Base-by-base conservation (phyloP, 768 basidiomycete genomes). In the Boletus pseudo-olivaceus region DNA sequence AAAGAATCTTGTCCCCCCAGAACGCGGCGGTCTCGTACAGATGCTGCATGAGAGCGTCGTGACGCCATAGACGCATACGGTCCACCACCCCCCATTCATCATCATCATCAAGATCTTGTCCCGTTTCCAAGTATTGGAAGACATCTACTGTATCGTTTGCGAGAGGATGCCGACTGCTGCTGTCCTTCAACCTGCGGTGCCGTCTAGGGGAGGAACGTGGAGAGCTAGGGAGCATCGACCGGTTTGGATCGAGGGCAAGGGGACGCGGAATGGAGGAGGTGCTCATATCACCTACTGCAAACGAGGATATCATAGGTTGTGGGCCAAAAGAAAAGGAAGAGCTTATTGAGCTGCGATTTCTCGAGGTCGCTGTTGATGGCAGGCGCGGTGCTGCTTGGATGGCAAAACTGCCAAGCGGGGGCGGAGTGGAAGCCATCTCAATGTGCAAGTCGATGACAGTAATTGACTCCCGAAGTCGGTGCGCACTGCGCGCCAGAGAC, bases 31-130 rank as follows among this genome's bases (percentile, higher is more conserved):
- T 97, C 59, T 93, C 91, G 71, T 98, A 97, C 12, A 99, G 75
- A 77, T 99, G 97, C 72, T 98, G 97, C 86, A 95, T 94, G 60
- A 99, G 81, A 39, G 97, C 96, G 74, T 98, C 97, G 66, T 98
- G 95, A 39, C 97, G 77, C 96, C 96, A 98, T 41, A 93, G 75
- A 54, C 97, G 79, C 93, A 99, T 95, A 30, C 95, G 82, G 73
- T 98, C 95, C 4, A 98, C 85, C 78, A 91, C 85, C 2, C 84
- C 84, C 91, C 90, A 94, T 60, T 88, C 84, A 43, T 80, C 78
- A 37, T 77, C 78, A 76, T 80, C 83, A 50, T 81, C 83, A 43
- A 83, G 80, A 20, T 77, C 82, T 49, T 78, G 81, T 53, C 81
- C 84, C 14, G 78, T 80, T 20, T 72, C 70, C n/a, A 81, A 78